Base-by-base conservation (phyloP, 75 land plant species). In the Pseudotsuga menziesii region DNA sequence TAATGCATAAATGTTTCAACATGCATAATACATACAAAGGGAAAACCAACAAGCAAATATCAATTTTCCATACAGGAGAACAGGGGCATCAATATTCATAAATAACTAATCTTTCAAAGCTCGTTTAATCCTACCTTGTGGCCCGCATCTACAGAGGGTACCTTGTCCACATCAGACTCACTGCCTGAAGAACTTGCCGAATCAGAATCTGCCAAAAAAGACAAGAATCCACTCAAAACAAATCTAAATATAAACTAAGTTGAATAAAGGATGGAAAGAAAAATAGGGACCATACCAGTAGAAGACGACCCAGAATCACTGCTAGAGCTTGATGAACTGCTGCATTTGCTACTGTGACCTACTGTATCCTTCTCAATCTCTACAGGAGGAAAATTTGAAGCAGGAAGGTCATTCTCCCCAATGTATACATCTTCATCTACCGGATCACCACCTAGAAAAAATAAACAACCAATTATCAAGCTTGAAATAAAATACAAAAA, bases 341-440 rank as follows among this genome's bases (percentile, higher is more conserved):
- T 82, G n/a, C 82, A 76, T 64, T 88, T 88, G 23, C 80, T 86
- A 73, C 66, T 85, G 39, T 74, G 79, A 16, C 29, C 67, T 39
- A 26, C 79, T 57, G 78, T 74, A 80, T 89, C 91, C 67, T 89
- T 94, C 67, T 90, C 95, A 70, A 90, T 91, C 48, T 84, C 93
- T 6, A 96, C 80, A 19, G 90, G 85, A n/a, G 99, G 88, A 57
- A 74, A 88, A 56, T 92, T 84, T 59, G 90, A 82, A 13, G 87
- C 85, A 35, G 98, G 95, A 77, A 91, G 80, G 74, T 96, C 95
- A 77, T 88, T 82, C 15, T 85, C 97, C 71, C 83, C 92, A 56
- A 94, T 92, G 76, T 96, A 94, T 9, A 94, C 86, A 83, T 96
- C 99, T 84, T 94, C 95, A 55, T 94, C 98, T 83, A 63, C 86